Evolutionary conservation across 2,329 filamentous ascomycete genomes (phyloP).

Genomic region (Coccinonectria pachysandricola): DNA sequence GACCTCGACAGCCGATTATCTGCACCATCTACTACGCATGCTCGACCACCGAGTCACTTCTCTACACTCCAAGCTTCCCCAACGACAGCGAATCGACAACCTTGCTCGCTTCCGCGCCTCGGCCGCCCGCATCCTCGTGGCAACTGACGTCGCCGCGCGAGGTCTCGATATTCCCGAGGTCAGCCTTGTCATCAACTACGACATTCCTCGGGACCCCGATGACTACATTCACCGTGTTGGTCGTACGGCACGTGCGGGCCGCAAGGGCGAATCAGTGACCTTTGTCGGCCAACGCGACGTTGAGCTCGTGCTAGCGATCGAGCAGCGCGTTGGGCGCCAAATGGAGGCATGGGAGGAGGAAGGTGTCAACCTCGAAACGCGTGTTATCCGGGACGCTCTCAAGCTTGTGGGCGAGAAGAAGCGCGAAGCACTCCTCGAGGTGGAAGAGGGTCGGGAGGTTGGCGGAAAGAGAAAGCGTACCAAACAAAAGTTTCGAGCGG

Average conservation of each 20-base stretch:
- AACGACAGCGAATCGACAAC: conserved; percentile 77
- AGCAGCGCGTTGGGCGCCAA: conserved; percentile 65
- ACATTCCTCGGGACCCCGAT: conserved; percentile 89
- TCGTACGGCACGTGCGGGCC: conserved; percentile 85
- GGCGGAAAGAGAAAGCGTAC: conserved; percentile 66
- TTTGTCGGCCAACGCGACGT: conserved; percentile 92
- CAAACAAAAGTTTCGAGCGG: conserved; percentile 44
- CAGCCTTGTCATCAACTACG: conserved; percentile 84
- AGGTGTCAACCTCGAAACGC: conserved; percentile 84
- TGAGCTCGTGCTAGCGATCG: conserved; percentile 80
- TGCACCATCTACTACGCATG: conserved; percentile 78
- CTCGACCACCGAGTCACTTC: conserved; percentile 86
- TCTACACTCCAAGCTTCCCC: conserved; percentile 77
- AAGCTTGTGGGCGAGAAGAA: conserved; percentile 95
- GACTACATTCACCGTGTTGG: conserved; percentile 97
- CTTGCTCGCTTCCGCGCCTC: conserved; percentile 83
- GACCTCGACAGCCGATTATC: conserved; percentile 74
- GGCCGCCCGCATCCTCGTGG: conserved; percentile 81
- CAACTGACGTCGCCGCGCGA: conserved; percentile 88
- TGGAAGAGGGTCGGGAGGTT: conserved; percentile 87
- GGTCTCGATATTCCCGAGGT: conserved; percentile 95
- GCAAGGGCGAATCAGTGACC: conserved; percentile 71
- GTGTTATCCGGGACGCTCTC: conserved; percentile 74
- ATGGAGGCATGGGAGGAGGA: conserved; percentile 84
- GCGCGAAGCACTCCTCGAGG: conserved; percentile 78